Base-by-base conservation (phyloP, 2,329 filamentous ascomycete genomes). In the Pseudodiploospora longispora region DNA sequence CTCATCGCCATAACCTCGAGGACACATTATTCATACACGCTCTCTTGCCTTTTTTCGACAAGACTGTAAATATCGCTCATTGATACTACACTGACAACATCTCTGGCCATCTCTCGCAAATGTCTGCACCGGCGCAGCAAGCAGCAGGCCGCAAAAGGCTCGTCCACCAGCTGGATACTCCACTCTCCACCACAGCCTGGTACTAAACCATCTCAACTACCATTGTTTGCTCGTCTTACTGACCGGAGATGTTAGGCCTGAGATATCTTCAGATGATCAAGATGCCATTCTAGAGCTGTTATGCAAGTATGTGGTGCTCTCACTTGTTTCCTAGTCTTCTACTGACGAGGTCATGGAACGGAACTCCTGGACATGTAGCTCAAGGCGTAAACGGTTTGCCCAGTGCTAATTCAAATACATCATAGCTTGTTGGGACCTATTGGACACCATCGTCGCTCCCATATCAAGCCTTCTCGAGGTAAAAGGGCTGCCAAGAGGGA, bases 251-350 rank as follows among this genome's bases (percentile, higher is more conserved):
- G 29, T 33, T 34, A 87, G 83, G 82, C 83, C 83, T 6, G 61
- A 71, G 36, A 70, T 85, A 36, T 67, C 69, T 2, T 57, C 64
- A 12, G 66, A 77, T 40, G 70, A 85, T 42, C 80, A 85, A 59
- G 74, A 82, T 41, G 69, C 72, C 4, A 82, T 86, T 33, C 58
- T 86, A 7, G 80, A 85, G 50, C 67, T 87, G 40, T 68, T 86
- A 5, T 84, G 77, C 74, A 75, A 69, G 83, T 85, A 71, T 47
- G 61, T 19, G 19, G 19, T 19, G 19, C 19, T 19, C 19, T 19
- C 19, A 19, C 52, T 36, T 40, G 67, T 6, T 29, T 28, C 12
- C 32, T 36, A 4, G 9, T 27, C 27, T 12, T 30, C 6, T 12
- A n/a, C n/a, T 19, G 19, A 19, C 19, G 19, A 19, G 19, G 19